Base-by-base conservation (phyloP, 352 stramenopile genomes). In the Pythium grandisporangium region DNA sequence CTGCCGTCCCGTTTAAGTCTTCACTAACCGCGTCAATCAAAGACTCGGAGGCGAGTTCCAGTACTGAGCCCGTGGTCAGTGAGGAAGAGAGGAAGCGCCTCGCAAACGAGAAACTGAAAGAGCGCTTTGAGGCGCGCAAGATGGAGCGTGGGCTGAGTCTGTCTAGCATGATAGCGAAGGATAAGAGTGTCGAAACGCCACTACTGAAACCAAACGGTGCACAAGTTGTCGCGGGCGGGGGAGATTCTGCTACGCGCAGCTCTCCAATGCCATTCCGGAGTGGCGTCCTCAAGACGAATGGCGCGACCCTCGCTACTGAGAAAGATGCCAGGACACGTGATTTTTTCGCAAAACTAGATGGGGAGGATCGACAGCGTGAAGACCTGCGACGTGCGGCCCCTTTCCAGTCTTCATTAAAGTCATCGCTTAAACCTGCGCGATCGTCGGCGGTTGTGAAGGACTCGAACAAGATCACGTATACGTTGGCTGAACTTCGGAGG, bases 331-430 rank as follows among this genome's bases (percentile, higher is more conserved):
- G 54, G 2, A 53, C 39, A 19, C 37, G 49, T 13, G 49, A 61
- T 14, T 83, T 66, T 49, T 91, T 71, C 41, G 60, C 51, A 2
- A 78, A 70, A 13, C 45, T 84, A 5, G 54, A 87, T 24, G 66
- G 67, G 17, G 75, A 87, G 30, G 65, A 81, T 4, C 40, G 51
- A 8, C 57, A 69, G 11, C 60, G 55, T 21, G 70, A 83, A 37
- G 39, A 45, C 7, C 51, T 52, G 25, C 53, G 59, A 25, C 69
- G 69, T 34, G 51, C 55, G 42, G 49, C 50, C 33, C 46, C 53
- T 11, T 79, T 84, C 12, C 66, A 74, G 30, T 88, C 74, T 3
- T 84, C 74, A 11, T 53, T 81, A 17, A 40, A 37, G 20, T 52
- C 55, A n/a, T 75, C 66, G 6, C 51, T 73, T 35, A 44, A 50